Evolutionary conservation across 2,329 filamentous ascomycete genomes (phyloP), one percentile per base, ranked within the genome.

Genomic region (Rutstroemia sp.): DNA sequence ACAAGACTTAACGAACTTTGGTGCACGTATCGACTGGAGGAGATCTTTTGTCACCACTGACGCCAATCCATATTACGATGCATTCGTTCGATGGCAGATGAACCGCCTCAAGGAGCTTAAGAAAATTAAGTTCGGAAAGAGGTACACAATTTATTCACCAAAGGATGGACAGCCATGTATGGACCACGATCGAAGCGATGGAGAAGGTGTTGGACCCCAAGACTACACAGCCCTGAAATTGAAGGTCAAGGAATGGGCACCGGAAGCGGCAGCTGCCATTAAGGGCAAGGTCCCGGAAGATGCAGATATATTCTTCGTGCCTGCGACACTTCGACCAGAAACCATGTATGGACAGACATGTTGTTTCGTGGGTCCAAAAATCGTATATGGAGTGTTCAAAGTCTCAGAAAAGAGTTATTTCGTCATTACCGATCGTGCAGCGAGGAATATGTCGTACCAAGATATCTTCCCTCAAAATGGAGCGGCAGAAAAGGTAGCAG

Each of bases 271-370:
- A 62, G 81, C 87, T 63, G 75, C 82, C 53, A 74, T 97, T 58
- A 80, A 86, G 70, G 86, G 82, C 62, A 94, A 92, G 75, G 75
- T 97, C 4, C 88, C 92, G 5, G 79, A 85, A 38, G 84, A 81
- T 62, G 86, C 89, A 47, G 87, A 87, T 60, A 86, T 96, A 56
- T 97, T 87, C 76, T 87, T 97, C 67, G 83, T 97, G 12, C 88
- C 94, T 12, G 94, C 94, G 16, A 97, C 94, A 55, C 80, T 99
- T 60, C 82, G 94, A 60, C 90, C 94, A 2, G 94, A 99, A 78
- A 99, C 94, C 38, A 97, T 99, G 92, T 99, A 97, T 70, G 95
- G 95, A 42, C 94, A 97, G 73, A 95, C 86, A 4, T 95, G 90
- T 75, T 96, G 92, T 71, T 99, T 97, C 66, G 90, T 99, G 49